A percentile compares a stretch with the other conserved stretches of the same genome.
phyloP scores from a whole-genome alignment of 345 rosid species.

The Hibiscus trionum region DNA sequence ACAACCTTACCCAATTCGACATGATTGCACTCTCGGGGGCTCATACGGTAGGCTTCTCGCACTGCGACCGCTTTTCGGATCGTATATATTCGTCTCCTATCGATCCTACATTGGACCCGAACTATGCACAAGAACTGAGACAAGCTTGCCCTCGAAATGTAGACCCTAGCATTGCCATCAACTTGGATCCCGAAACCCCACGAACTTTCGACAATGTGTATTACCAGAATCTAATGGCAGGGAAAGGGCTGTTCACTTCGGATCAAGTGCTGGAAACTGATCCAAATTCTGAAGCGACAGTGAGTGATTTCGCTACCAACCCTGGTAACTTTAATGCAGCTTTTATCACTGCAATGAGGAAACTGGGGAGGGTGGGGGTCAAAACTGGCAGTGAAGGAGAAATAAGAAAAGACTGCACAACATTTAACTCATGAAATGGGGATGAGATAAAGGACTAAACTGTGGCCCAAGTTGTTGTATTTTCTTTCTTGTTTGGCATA shows the following conservation, averaged over 20 bases:
- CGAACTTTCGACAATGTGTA: slow-evolving; percentile 55
- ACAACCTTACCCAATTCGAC: slow-evolving; percentile 51
- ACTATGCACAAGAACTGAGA: slow-evolving; percentile 53
- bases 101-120: slow-evolving; percentile 57
- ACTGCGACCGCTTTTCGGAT: slow-evolving; percentile 56
- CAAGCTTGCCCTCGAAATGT: slow-evolving; percentile 41
- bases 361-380: neutral
- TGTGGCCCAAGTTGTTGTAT: neutral
- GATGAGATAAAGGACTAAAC: neutral
- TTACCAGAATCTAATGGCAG: slow-evolving; percentile 53
- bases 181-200: slow-evolving; percentile 57
- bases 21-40: slow-evolving; percentile 93
- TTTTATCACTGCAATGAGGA: neutral
- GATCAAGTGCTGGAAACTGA: no score
- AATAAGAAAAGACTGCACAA: neutral
- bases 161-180: slow-evolving; percentile 40
- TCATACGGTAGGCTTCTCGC: slow-evolving; percentile 83
- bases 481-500: neutral
- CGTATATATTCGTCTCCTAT: slow-evolving; percentile 54
- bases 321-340: neutral
- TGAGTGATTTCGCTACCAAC: no score
- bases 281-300: no score
- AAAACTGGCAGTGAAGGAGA: neutral
- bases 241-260: slow-evolving; percentile 1
- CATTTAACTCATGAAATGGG: neutral